Base-by-base conservation (phyloP, 331 rosid genomes). In the Dryas integrifolia region DNA sequence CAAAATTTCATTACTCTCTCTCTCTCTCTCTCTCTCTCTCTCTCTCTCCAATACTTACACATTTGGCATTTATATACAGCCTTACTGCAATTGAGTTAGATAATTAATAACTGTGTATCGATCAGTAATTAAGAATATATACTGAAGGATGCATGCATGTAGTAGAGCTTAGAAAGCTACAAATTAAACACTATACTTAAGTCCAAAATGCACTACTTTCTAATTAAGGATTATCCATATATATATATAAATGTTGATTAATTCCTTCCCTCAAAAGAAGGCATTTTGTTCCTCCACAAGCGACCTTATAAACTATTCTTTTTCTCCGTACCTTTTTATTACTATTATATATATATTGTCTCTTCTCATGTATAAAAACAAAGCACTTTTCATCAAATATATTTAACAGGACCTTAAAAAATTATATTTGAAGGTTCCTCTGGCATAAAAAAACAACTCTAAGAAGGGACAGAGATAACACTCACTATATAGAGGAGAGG, bases 401-500 rank as follows among this genome's bases (percentile, higher is more conserved):
- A 11, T 40, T 72, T 56, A 81, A 75, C 39, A 77, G 65, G 68
- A 78, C 73, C 82, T 48, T 65, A 15, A 21, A 21, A 21, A 21
- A 30, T 30, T 56, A 9, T 38, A 47, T 68, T 64, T 56, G 70
- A 69, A 77, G 76, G 65, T 56, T 72, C 35, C 56, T 41, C 72
- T 72, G 60, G 48, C 72, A 84, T 62, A 2, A 53, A 18, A n/a
- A 9, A 6, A 44, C 4, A 60, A 38, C 21, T 14, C 2, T 55
- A 66, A 53, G 67, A 63, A 61, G 58, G 26, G 24, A 68, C 71
- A 67, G 21, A 69, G 49, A 52, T 15, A 10, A 72, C 55, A 82
- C 58, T 75, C 73, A 76, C 43, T 26, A 7, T 16, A 49, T 10
- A 47, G 65, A 57, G 39, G 58, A 69, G 78, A 82, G 86, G 85